Conservation (phyloP, 164 flowering plant species). For the Vitis labrusca region DNA sequence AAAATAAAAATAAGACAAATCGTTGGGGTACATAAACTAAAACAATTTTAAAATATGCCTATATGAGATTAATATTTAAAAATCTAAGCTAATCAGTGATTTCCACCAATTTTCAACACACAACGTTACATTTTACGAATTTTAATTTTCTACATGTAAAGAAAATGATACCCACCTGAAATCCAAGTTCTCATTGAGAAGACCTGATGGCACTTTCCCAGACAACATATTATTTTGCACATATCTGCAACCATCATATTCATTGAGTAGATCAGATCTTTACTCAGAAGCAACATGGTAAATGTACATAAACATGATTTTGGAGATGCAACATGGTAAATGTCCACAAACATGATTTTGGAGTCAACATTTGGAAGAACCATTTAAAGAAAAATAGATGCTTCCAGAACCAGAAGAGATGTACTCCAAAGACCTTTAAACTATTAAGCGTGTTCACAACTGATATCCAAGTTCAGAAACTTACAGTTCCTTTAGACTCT, state of each 20-base stretch:
- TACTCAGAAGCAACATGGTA: background rate
- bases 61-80: no score
- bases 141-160: background rate
- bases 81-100: no score
- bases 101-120: no score
- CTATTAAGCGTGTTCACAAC: no score
- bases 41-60: no score
- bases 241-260: conserved; percentile 61
- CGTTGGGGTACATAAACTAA: no score
- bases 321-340: no score
- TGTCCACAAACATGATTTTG: no score
- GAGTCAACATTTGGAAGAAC: background rate
- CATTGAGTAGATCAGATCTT: conserved; percentile 9
- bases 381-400: background rate
- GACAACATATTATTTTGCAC: conserved; percentile 82
- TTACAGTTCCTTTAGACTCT: conserved; percentile 82
- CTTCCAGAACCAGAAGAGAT: background rate
- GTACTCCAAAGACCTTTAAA: background rate
- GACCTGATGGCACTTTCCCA: conserved; percentile 70
- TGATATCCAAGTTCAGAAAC: conserved; percentile 24
- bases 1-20: no score
- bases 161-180: conserved; percentile 62
- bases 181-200: conserved; percentile 45
- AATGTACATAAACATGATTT: background rate
- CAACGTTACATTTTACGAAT: background rate